These are phyloP conservation scores for Fennellomyces sp. DNA, from an alignment of 371 early-diverging fungal genomes.

Conservation along the genomic window DNA sequence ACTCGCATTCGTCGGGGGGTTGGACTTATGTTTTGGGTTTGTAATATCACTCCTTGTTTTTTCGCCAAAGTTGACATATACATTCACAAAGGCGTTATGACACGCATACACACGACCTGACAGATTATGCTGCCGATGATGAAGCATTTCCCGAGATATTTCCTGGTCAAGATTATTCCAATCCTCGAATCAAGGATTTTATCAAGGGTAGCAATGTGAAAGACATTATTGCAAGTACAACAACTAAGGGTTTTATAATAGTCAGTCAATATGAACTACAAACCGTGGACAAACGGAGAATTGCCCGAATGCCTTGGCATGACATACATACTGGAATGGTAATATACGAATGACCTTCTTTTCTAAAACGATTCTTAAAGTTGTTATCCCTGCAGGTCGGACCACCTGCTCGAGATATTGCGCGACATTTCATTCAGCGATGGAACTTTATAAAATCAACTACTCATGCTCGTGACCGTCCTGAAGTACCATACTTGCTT, in stretches of 20 bases:
- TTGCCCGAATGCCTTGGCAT: constrained; percentile 95
- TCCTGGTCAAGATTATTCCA: constrained; percentile 93
- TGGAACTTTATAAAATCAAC: constrained; percentile 88
- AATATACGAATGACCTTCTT: constrained; percentile 4
- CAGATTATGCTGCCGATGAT: constrained; percentile 59
- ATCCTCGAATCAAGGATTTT: constrained; percentile 91
- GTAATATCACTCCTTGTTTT: not conserved
- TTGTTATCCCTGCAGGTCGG: constrained; percentile 69
- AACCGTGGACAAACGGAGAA: constrained; percentile 32
- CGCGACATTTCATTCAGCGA: constrained; percentile 89
- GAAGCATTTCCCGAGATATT: constrained; percentile 50
- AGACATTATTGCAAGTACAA: not conserved
- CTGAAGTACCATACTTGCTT: constrained; percentile 70
- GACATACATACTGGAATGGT: constrained; percentile 79
- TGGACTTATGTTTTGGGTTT: constrained; percentile 88
- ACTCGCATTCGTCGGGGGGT: constrained; percentile 89
- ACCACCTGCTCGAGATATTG: constrained; percentile 80
- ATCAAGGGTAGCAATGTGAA: constrained; percentile 48
- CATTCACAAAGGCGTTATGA: constrained; percentile 86
- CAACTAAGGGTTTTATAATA: constrained; percentile 1
- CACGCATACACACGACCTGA: constrained; percentile 72
- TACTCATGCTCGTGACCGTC: constrained; percentile 55
- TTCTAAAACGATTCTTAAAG: not conserved
- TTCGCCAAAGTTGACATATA: not conserved
- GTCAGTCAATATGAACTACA: constrained; percentile 39